phyloP scores from a whole-genome alignment of 805 yeast species.

The Candida taoyuanica region DNA sequence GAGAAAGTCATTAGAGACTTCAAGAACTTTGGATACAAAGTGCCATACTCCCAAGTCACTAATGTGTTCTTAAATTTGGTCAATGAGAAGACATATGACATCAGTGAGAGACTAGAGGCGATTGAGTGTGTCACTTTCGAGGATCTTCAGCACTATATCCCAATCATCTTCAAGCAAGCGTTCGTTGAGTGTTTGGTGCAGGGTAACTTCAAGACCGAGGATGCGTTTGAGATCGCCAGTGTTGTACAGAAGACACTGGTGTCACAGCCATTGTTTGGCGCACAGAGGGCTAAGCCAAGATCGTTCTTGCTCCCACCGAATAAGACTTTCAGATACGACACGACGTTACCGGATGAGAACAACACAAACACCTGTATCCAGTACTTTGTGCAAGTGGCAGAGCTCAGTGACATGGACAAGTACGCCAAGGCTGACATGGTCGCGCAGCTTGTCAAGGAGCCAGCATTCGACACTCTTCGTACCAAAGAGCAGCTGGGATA shows the following conservation, averaged over 20 bases:
- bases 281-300: slow-evolving; percentile 40
- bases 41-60: slow-evolving; percentile 77
- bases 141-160: slow-evolving; percentile 47
- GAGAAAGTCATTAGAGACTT: slow-evolving; percentile 58
- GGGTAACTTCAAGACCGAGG: slow-evolving; percentile 62
- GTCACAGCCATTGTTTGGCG: slow-evolving; percentile 36
- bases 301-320: slow-evolving; percentile 39
- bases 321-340: slow-evolving; percentile 42
- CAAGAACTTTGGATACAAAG: slow-evolving; percentile 64
- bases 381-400: slow-evolving; percentile 65
- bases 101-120: slow-evolving; percentile 54
- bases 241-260: slow-evolving; percentile 35
- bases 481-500: slow-evolving; percentile 95
- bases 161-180: slow-evolving; percentile 51
- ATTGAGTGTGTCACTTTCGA: slow-evolving; percentile 42
- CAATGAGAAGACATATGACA: slow-evolving; percentile 67
- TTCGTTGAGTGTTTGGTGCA: slow-evolving; percentile 68
- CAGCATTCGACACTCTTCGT: slow-evolving; percentile 83
- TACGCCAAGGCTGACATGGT: slow-evolving; percentile 58
- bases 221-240: slow-evolving; percentile 47
- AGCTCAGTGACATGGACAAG: slow-evolving; percentile 36
- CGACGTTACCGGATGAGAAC: slow-evolving; percentile 52
- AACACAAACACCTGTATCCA: slow-evolving; percentile 85
- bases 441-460: slow-evolving; percentile 74
- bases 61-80: slow-evolving; percentile 55